phyloP scores from a whole-genome alignment of 106 monocot species.

The Posidonia australis region DNA sequence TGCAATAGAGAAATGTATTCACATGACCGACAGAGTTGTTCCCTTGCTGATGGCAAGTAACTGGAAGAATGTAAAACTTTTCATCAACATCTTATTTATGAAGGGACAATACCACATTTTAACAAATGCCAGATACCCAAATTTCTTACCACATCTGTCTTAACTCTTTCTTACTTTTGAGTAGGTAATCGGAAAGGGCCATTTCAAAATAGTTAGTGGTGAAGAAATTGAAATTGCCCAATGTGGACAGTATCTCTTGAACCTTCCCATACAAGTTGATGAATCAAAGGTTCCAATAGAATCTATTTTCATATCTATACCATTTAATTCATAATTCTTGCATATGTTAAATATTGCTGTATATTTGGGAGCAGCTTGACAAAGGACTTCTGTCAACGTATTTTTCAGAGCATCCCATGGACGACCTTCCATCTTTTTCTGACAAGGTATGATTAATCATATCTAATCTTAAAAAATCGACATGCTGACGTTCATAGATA shows the following conservation, averaged over 20 bases:
- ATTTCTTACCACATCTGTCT: no score
- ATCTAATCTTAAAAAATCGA: no score
- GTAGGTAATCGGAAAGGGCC: constrained; percentile 82
- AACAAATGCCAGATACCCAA: no score
- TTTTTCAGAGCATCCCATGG: constrained; percentile 61
- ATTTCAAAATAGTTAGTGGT: constrained; percentile 71
- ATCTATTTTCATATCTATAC: no score
- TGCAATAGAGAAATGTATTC: no score
- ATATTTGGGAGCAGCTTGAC: constrained; percentile 53
- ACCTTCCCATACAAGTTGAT: constrained; percentile 75
- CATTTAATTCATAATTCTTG: no score
- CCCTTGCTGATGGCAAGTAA: no score
- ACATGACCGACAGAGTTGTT: no score
- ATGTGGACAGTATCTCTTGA: constrained; percentile 71
- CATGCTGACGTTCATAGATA: no score
- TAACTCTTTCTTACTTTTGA: not conserved
- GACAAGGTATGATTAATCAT: constrained; percentile 60
- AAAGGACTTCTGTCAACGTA: constrained; percentile 52
- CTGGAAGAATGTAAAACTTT: no score
- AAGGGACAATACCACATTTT: no score
- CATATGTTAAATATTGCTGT: not conserved
- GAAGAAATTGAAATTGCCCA: constrained; percentile 68
- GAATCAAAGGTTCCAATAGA: constrained; percentile 59
- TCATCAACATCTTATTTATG: no score
- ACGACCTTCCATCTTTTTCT: constrained; percentile 68